Conservation (phyloP, 768 basidiomycete genomes). For the Calocybe gangraenosa region DNA sequence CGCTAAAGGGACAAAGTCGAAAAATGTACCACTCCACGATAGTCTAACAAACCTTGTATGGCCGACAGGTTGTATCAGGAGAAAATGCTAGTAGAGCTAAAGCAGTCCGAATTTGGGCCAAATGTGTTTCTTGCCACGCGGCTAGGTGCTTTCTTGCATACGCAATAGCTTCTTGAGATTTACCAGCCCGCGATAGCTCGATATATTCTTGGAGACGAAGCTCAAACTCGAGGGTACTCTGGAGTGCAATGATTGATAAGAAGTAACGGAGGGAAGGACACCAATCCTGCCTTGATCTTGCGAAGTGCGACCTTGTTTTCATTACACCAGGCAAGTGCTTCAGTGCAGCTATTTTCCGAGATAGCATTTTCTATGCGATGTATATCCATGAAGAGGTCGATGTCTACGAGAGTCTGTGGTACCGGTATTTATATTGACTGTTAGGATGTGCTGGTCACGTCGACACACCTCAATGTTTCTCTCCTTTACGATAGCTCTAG, state of each 20-base stretch:
- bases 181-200: conserved; percentile 72
- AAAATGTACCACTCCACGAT: too few species aligned
- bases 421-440: not conserved
- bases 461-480: conserved; percentile 71
- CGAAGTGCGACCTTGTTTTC: conserved; percentile 92
- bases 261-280: conserved; percentile 1
- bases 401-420: conserved; percentile 76
- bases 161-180: conserved; percentile 71
- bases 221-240: conserved; percentile 96
- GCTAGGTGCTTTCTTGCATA: conserved; percentile 81
- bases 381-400: conserved; percentile 89
- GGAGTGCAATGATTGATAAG: conserved; percentile 7
- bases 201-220: conserved; percentile 95
- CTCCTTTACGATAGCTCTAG: conserved; percentile 69
- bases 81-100: conserved; percentile 74
- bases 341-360: conserved; percentile 68
- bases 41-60: conserved; percentile 64
- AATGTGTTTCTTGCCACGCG: conserved; percentile 79
- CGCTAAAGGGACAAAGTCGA: conserved; percentile 41
- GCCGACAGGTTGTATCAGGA: conserved; percentile 64
- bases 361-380: conserved; percentile 82
- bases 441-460: not conserved
- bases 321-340: conserved; percentile 92
- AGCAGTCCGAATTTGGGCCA: conserved; percentile 71
- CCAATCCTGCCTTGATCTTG: conserved; percentile 70